Base-by-base conservation (phyloP, 2,329 filamentous ascomycete species). In the Hymenoscyphus salicellus region DNA sequence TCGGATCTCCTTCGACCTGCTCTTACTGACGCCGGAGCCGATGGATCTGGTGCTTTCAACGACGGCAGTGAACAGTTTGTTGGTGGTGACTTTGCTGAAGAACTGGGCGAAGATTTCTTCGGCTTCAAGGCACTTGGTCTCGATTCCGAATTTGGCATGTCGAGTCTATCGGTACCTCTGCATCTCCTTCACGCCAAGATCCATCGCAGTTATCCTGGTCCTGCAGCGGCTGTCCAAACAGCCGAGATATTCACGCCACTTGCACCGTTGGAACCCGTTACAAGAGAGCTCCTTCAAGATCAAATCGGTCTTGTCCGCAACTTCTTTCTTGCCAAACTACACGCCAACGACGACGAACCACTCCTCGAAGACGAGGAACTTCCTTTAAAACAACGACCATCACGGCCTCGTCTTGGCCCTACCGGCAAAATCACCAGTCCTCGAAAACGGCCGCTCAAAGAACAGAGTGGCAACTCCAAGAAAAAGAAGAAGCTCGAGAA, bases 71-170 rank as follows among this genome's bases (percentile, higher is more conserved):
- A 99, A 69, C 95, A 98, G 75, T 99, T 98, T 72, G 89, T 97
- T 58, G 92, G 91, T 56, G 95, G 95, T 67, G 95, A 99, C 77
- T 99, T 99, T 76, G 95, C 95, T 0, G 95, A 97, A 76, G 95
- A 99, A 72, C 90, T 99, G 14, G 94, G 93, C 66, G 95, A 99
- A 80, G 95, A 99, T 79, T 99, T 97, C 84, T 99, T 99, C 74
- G 95, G 95, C 32, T 98, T 99, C 85, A 93, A 93, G 75, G 93
- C 96, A 66, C 86, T 99, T 56, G 95, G 95, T 55, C 84, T 99
- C 64, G 93, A 97, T 73, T 89, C 88, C 71, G 95, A 99, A 75
- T 90, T 98, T 75, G 93, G 93, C 20, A 83, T 95, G 67, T 89
- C 94, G 36, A 90, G 90, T 70, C 86, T 98, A 66, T 93, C 91